A percentile compares a stretch with the other conserved stretches of the same genome.
phyloP scores from a whole-genome alignment of 768 basidiomycete species.

The Tulasnella sp. region DNA sequence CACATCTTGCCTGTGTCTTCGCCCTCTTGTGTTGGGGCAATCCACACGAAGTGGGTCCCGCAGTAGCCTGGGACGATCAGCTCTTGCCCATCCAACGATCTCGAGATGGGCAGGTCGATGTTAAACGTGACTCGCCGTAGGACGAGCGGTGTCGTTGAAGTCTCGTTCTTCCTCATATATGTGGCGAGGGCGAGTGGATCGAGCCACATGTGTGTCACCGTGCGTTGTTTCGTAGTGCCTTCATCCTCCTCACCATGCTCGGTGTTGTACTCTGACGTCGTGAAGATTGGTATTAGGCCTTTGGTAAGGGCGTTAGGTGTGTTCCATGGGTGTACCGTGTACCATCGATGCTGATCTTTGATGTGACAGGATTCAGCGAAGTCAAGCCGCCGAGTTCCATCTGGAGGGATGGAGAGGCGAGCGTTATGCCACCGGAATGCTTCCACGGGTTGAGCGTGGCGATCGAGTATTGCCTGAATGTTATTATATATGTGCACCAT shows the following conservation, averaged over 20 bases:
- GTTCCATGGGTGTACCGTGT: conserved; percentile 5
- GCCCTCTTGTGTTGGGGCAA: neutral
- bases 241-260: neutral
- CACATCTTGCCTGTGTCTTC: neutral
- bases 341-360: neutral
- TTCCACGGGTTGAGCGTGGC: neutral
- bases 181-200: neutral
- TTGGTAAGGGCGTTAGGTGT: neutral
- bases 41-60: neutral
- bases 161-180: neutral
- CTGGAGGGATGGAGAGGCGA: neutral
- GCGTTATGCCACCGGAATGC: neutral
- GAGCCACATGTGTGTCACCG: neutral
- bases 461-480: neutral
- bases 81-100: neutral
- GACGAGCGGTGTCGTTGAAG: neutral
- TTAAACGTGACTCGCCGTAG: neutral
- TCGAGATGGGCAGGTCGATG: neutral
- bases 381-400: neutral
- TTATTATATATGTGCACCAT: neutral
- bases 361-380: too few species aligned
- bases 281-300: neutral
- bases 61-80: neutral
- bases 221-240: neutral
- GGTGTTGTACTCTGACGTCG: neutral